Percentiles rank a stretch among this genome's conserved stretches.
phyloP scores from a whole-genome alignment of 768 basidiomycete genomes.

The Phaeotremella fagi region DNA sequence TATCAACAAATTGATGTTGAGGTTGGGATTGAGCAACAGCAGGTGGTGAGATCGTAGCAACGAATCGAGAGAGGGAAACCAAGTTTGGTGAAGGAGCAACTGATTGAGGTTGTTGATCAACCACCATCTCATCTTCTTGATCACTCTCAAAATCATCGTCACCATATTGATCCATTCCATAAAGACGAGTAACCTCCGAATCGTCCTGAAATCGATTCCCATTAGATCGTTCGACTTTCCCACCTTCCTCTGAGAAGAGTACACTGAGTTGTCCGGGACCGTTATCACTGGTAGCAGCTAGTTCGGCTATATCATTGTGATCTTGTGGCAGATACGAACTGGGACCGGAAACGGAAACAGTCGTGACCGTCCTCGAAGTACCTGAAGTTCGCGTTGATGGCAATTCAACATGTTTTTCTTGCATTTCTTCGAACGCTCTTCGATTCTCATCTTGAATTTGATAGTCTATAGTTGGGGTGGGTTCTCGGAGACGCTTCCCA shows the following conservation, averaged over 20 bases:
- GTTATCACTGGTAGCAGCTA: not conserved
- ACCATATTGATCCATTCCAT: constrained; percentile 48
- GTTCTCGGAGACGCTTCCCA: constrained; percentile 10
- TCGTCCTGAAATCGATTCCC: not conserved
- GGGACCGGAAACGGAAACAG: too few species aligned
- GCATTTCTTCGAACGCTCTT: not conserved
- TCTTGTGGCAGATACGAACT: too few species aligned
- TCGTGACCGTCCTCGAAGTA: too few species aligned
- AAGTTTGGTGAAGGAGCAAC: constrained; percentile 58
- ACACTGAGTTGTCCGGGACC: constrained; percentile 12
- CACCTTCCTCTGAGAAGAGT: constrained; percentile 17
- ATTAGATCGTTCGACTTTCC: not conserved
- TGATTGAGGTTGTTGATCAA: too few species aligned
- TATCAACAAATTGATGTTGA: too few species aligned
- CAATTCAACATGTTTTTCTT: not conserved
- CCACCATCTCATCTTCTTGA: not conserved
- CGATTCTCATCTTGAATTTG: not conserved
- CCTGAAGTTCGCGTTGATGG: too few species aligned
- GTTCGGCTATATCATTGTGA: not conserved
- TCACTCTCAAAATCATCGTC: constrained; percentile 26
- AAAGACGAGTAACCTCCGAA: not conserved
- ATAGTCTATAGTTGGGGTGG: constrained; percentile 6
- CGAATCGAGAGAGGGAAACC: constrained; percentile 46
- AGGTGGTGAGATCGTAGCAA: not conserved
- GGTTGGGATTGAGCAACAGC: not conserved